These are phyloP conservation scores for Paraurostyla sp. DNA, from an alignment of 73 alveolate genomes.

Conservation along the genomic window DNA sequence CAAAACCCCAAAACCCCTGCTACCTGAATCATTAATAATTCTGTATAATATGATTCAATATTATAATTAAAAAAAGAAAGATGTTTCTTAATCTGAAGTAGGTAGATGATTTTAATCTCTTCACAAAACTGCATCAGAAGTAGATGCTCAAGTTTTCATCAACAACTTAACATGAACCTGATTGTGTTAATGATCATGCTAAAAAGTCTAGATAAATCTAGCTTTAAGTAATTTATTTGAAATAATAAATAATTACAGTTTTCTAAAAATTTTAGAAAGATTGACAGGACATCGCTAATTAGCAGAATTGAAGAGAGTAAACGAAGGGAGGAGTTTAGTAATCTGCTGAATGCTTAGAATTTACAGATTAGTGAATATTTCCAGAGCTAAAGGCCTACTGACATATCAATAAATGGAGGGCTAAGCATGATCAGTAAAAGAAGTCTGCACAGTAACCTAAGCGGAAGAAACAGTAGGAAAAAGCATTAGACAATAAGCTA, in stretches of 20 bases:
- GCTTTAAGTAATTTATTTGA: neutral
- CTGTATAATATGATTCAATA: too few relatives aligned
- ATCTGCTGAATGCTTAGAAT: neutral
- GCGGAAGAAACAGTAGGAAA: too few relatives aligned
- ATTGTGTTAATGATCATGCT: neutral
- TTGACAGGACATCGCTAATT: neutral
- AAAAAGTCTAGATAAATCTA: neutral
- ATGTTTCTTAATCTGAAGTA: slow-evolving; percentile 13
- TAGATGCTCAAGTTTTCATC: neutral
- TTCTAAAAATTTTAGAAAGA: slow-evolving; percentile 20
- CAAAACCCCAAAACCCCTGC: too few relatives aligned
- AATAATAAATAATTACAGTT: neutral
- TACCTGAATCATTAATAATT: too few relatives aligned
- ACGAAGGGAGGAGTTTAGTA: neutral
- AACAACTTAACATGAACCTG: neutral
- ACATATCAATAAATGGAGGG: neutral
- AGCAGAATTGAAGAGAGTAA: neutral
- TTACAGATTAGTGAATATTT: neutral
- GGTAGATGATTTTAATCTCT: neutral
- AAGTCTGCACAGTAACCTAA: too few relatives aligned
- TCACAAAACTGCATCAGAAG: slow-evolving; percentile 3
- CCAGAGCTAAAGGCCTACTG: neutral
- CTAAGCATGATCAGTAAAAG: neutral
- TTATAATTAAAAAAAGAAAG: too few relatives aligned
- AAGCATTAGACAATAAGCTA: too few relatives aligned